Evolutionary conservation across 1,284 basidiomycete species (phyloP), one percentile per base, ranked within the genome.

Genomic region (Lentinus polychrous): DNA sequence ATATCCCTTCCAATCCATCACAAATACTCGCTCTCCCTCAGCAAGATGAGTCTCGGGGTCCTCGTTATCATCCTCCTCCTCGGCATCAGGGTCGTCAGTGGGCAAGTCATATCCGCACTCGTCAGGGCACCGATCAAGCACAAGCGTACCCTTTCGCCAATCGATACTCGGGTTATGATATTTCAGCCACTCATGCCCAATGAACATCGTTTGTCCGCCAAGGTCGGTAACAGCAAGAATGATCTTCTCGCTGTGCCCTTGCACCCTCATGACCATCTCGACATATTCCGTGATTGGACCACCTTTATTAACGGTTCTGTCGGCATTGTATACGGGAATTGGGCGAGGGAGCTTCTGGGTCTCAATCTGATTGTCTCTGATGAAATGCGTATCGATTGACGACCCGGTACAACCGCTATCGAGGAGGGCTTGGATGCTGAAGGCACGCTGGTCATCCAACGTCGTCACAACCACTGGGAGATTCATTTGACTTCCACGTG

Each of bases 351-450:
- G 44, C n/a, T 47, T 33, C 2, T 50, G 24, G 0, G 44, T 35
- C 0, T 49, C 49, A 1, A 64, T 31, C 0, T 50, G 46, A 2
- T 55, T 49, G 2, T 45, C 49, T 40, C 51, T 20, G 1, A 61
- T 55, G 1, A 62, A 54, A 0, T 49, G 36, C 2, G 36, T 10
- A 39, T 62, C 48, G 11, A 66, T 57, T 8, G 50, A 59, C 0
- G 52, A 59, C 0, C 55, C 53, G 0, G 56, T 63, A 23, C 52
- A 55, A 0, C 61, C 56, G 6, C 57, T 60, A 32, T 64, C 60
- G 0, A 63, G 11, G 15, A 56, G 32, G n/a, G 47, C 33, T 8
- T 35, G 12, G 17, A 35, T 37, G 8, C 3, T 27, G 44, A 45
- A 45, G 8, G 10, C 14, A 7, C 44, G 33, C 3, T 17, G 15